phyloP scores from a whole-genome alignment of 2,329 filamentous ascomycete genomes.

The Venturia asperata region DNA sequence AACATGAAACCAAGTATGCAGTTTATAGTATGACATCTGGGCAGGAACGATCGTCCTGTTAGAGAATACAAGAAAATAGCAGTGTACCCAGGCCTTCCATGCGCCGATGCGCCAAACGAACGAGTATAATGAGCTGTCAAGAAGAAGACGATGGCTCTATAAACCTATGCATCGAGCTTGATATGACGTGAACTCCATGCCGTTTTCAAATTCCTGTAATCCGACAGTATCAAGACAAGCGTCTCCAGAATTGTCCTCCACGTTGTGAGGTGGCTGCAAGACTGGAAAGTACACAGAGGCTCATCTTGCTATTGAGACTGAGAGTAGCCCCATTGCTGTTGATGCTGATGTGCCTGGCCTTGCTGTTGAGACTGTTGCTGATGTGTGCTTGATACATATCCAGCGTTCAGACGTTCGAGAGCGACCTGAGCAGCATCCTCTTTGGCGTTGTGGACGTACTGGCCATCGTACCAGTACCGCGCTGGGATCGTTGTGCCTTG shows the following conservation, averaged over 20 bases:
- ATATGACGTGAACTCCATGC: constrained; percentile 3
- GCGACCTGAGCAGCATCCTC: constrained; percentile 89
- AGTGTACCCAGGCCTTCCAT: neutral
- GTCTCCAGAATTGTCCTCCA: constrained; percentile 1
- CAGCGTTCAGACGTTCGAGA: constrained; percentile 20
- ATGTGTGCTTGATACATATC: neutral
- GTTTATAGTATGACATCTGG: neutral
- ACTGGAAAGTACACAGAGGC: neutral
- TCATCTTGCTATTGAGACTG: neutral
- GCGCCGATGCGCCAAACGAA: constrained; percentile 1
- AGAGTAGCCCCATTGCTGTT: neutral
- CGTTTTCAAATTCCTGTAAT: neutral
- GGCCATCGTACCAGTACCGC: constrained; percentile 80
- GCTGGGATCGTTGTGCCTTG: constrained; percentile 59
- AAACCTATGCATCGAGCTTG: neutral
- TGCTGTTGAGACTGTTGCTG: constrained; percentile 1
- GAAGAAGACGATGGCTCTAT: neutral
- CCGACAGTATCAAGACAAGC: constrained; percentile 12
- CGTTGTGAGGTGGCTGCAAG: neutral
- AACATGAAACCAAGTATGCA: neutral
- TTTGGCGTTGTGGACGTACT: constrained; percentile 77
- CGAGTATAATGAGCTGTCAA: neutral
- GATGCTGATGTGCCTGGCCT: neutral
- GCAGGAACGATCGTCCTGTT: neutral
- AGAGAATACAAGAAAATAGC: neutral